phyloP scores from a whole-genome alignment of 805 yeast species.

The Wickerhamiella azyma region DNA sequence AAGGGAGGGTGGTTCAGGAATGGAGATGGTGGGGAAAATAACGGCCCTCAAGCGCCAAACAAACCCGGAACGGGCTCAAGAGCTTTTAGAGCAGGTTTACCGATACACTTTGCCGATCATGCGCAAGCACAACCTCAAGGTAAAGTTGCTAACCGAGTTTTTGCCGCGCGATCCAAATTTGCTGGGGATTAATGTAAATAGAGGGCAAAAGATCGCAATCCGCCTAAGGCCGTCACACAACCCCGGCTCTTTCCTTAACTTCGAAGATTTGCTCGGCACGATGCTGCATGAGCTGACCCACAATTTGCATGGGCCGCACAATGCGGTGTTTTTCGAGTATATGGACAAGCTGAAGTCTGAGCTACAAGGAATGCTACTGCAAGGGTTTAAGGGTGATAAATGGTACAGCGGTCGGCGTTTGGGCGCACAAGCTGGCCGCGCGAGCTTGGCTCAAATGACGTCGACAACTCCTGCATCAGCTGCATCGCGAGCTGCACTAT shows the following conservation, averaged over 20 bases:
- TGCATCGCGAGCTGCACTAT: slow-evolving; percentile 6
- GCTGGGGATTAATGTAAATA: slow-evolving; percentile 71
- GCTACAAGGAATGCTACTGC: slow-evolving; percentile 29
- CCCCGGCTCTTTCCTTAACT: slow-evolving; percentile 41
- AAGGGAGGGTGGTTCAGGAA: background rate
- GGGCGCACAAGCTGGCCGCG: slow-evolving; percentile 25
- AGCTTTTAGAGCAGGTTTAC: slow-evolving; percentile 55
- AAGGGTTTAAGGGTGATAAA: slow-evolving; percentile 33
- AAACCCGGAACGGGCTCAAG: slow-evolving; percentile 37
- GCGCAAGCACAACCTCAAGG: slow-evolving; percentile 50
- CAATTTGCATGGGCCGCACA: slow-evolving; percentile 69
- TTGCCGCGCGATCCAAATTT: slow-evolving; percentile 53
- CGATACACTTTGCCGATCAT: slow-evolving; percentile 62
- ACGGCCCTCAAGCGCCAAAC: slow-evolving; percentile 38
- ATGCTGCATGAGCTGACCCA: slow-evolving; percentile 83
- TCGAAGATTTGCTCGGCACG: slow-evolving; percentile 57
- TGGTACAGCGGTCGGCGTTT: slow-evolving; percentile 36
- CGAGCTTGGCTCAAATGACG: background rate
- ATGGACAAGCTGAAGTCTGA: slow-evolving; percentile 47
- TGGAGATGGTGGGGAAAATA: slow-evolving; percentile 14
- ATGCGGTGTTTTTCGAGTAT: slow-evolving; percentile 49
- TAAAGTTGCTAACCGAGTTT: slow-evolving; percentile 63
- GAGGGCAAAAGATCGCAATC: slow-evolving; percentile 58
- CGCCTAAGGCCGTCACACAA: slow-evolving; percentile 51
- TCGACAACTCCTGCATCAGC: background rate